These are phyloP conservation scores for Trichosanthes truncata DNA, from an alignment of 306 rosid species.

Conservation along the genomic window DNA sequence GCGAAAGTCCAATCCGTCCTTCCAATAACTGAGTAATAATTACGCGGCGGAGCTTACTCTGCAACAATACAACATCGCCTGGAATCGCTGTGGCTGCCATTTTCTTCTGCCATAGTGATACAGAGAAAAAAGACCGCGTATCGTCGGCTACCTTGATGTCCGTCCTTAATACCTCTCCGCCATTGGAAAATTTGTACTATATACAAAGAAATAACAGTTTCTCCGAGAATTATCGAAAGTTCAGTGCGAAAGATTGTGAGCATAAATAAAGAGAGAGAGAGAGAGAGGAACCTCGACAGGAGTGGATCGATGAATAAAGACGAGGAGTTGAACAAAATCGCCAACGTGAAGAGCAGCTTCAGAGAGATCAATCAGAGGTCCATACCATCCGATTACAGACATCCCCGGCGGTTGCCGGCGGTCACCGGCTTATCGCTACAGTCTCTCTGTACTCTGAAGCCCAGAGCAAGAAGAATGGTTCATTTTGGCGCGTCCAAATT, in stretches of 20 bases:
- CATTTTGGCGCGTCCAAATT: not conserved
- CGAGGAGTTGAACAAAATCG: constrained; percentile 72
- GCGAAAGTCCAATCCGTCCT: not conserved
- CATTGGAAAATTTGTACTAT: constrained; percentile 48
- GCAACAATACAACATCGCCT: constrained; percentile 51
- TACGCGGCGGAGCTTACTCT: constrained; percentile 24
- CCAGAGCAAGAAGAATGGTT: not conserved
- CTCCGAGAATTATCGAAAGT: not conserved
- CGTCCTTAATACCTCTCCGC: constrained; percentile 34
- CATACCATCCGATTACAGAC: constrained; percentile 79
- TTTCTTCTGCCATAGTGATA: constrained; percentile 61
- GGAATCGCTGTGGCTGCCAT: constrained; percentile 34
- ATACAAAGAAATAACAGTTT: not conserved
- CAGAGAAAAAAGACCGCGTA: constrained; percentile 48
- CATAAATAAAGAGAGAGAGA: not conserved
- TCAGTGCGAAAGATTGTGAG: not conserved
- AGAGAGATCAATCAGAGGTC: constrained; percentile 67
- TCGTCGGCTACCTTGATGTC: constrained; percentile 82
- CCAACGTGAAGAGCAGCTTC: constrained; percentile 42
- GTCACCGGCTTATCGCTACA: not conserved
- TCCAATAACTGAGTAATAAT: no score
- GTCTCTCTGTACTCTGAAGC: not conserved
- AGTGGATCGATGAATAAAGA: constrained; percentile 55
- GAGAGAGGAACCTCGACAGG: constrained; percentile 44
- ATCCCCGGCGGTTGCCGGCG: constrained; percentile 14